Conservation (phyloP, 768 basidiomycete genomes). For the Pisolithus microcarpus region DNA sequence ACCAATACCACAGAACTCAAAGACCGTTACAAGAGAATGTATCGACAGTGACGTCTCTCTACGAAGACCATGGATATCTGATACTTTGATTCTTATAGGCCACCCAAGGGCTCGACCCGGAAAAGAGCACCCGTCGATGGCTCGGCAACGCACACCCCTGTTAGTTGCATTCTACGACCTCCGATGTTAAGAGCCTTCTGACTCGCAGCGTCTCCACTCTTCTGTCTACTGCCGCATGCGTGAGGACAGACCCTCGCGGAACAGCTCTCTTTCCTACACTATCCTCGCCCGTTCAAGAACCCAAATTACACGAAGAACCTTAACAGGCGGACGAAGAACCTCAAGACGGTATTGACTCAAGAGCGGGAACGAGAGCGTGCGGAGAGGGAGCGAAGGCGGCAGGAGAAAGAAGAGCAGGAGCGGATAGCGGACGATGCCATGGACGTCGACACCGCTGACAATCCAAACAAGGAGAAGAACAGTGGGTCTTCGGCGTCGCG, state of each 20-base stretch:
- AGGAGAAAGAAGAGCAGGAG: conserved; percentile 39
- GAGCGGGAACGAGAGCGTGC: conserved; percentile 72
- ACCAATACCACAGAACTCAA: too few relatives aligned
- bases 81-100: not conserved
- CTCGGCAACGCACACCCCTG: not conserved
- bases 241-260: conserved; percentile 57
- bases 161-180: not conserved
- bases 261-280: conserved; percentile 64
- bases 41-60: too few relatives aligned
- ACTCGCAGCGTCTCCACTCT: too few relatives aligned
- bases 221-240: not conserved
- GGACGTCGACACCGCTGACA: conserved; percentile 40
- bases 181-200: not conserved
- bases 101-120: not conserved
- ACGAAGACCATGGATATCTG: not conserved
- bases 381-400: conserved; percentile 53
- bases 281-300: conserved; percentile 74
- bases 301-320: conserved; percentile 60
- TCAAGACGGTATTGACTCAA: conserved; percentile 71
- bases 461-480: conserved; percentile 6
- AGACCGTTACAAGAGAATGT: too few relatives aligned
- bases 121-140: not conserved
- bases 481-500: conserved; percentile 2
- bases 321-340: conserved; percentile 68
- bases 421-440: conserved; percentile 30